Base-by-base conservation (phyloP, 495 filamentous ascomycete species). In the Tetracladium marchalianum region DNA sequence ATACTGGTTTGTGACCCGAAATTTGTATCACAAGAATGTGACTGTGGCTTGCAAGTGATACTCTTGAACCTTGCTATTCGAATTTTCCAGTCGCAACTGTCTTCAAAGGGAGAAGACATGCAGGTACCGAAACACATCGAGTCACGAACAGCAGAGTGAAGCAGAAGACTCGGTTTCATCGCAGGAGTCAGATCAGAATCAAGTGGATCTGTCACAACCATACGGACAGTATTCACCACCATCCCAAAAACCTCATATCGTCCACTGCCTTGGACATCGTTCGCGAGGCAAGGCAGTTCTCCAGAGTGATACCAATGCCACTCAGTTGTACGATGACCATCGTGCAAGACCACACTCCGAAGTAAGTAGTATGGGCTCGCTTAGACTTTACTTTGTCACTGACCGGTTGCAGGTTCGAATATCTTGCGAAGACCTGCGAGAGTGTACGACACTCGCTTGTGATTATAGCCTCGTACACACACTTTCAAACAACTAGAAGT, bases 361-460 rank as follows among this genome's bases (percentile, higher is more conserved):
- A 35, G 46, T 48, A 48, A 16, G 37, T 27, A 27, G 2, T 22
- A 32, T 31, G 24, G n/a, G n/a, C 27, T 9, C 33, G n/a, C 15
- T 4, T 18, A 8, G 15, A 18, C 38, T 31, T 11, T 34, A 44
- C 17, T 37, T 36, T 12, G 31, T n/a, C 18, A 36, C 24, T 39
- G 18, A 32, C 32, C 7, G 11, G 4, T 11, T 9, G 39, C 35
- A 50, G 47, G 16, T 50, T 44, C n/a, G 44, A 50, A 10, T 13
- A 36, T 16, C 33, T 44, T 18, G 41, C 41, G 5, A 33, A 41
- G 10, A 8, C 32, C 11, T 35, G 31, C 33, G 33, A 33, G 11
- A 44, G 47, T 19, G 41, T 50, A 1, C 13, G 34, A 19, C n/a
- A 50, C 19, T 33, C 47, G 15, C 17, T 50, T 9, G 35, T 50